Percentiles rank a stretch among this genome's conserved stretches.
Evolutionary conservation across 805 yeast species (phyloP).

Genomic region (Wickerhamomyces hampshirensis): DNA sequence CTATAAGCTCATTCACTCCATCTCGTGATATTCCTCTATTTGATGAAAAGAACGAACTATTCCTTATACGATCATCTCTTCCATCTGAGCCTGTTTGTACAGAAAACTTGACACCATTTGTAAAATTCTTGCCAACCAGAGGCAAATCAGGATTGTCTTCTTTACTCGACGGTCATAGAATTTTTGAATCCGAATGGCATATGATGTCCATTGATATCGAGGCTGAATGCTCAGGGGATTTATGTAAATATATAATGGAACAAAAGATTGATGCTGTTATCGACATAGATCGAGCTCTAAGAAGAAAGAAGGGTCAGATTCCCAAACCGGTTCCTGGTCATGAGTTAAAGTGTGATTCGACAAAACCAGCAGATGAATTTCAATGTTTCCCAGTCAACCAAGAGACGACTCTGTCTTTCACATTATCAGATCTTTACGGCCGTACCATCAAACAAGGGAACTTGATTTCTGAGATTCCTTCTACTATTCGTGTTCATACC

Average conservation of each 20-base stretch:
- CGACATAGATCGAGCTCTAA: conserved; percentile 63
- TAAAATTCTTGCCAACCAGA: conserved; percentile 85
- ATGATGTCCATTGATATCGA: conserved; percentile 81
- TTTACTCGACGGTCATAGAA: conserved; percentile 81
- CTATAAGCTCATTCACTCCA: conserved; percentile 36
- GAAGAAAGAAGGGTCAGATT: conserved; percentile 59
- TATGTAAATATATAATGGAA: conserved; percentile 50
- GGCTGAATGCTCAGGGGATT: conserved; percentile 42
- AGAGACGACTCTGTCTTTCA: conserved; percentile 40
- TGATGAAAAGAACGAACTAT: conserved; percentile 36
- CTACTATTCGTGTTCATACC: conserved; percentile 41
- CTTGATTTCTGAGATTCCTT: conserved; percentile 41
- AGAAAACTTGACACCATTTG: conserved; percentile 90
- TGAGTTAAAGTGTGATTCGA: conserved; percentile 66
- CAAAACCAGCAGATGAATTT: conserved; percentile 54
- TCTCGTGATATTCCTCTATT: conserved; percentile 24
- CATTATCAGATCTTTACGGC: conserved; percentile 67
- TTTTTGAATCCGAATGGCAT: conserved; percentile 92
- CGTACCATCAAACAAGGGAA: conserved; percentile 59
- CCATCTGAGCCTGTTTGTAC: conserved; percentile 97
- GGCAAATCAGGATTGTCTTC: conserved; percentile 88
- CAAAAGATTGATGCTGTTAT: conserved; percentile 70
- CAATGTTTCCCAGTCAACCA: conserved; percentile 78
- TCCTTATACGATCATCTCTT: conserved; percentile 72
- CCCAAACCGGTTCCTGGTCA: conserved; percentile 76